Conservation (phyloP, 192 early-diverging fungal species). For the Ramicandelaber brevisporus region DNA sequence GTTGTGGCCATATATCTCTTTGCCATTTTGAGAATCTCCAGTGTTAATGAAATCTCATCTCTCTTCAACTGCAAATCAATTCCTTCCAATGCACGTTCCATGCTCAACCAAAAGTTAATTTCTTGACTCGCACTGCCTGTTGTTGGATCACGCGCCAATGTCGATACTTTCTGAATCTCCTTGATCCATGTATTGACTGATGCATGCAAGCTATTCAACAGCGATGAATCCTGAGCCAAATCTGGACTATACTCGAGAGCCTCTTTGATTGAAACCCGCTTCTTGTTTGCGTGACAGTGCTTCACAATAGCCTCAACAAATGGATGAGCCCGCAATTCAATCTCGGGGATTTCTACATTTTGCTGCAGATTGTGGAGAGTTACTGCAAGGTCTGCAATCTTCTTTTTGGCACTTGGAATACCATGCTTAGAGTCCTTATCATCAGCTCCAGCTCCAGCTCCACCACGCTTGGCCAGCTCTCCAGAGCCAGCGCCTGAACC, state of each 20-base stretch:
- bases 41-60: slow-evolving; percentile 67
- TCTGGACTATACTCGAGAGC: slow-evolving; percentile 38
- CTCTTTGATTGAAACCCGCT: slow-evolving; percentile 46
- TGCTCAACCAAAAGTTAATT: slow-evolving; percentile 97
- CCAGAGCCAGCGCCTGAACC: neutral
- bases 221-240: slow-evolving; percentile 50
- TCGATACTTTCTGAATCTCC: slow-evolving; percentile 97
- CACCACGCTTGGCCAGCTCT: slow-evolving; percentile 5
- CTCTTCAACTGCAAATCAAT: slow-evolving; percentile 90
- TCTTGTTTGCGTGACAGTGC: slow-evolving; percentile 32
- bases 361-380: slow-evolving; percentile 87
- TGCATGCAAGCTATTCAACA: slow-evolving; percentile 80
- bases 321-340: slow-evolving; percentile 65
- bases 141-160: slow-evolving; percentile 71
- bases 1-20: slow-evolving; percentile 98
- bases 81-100: slow-evolving; percentile 78
- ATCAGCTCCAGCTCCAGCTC: slow-evolving; percentile 23
- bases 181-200: slow-evolving; percentile 98
- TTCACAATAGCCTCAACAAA: slow-evolving; percentile 40
- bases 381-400: slow-evolving; percentile 93
- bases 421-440: slow-evolving; percentile 33
- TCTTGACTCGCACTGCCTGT: slow-evolving; percentile 88
- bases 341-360: slow-evolving; percentile 93
- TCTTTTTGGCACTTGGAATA: slow-evolving; percentile 91
- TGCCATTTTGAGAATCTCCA: slow-evolving; percentile 84